Conservation (phyloP, 2,329 filamentous ascomycete species). For the Aspergillus fischeri region DNA sequence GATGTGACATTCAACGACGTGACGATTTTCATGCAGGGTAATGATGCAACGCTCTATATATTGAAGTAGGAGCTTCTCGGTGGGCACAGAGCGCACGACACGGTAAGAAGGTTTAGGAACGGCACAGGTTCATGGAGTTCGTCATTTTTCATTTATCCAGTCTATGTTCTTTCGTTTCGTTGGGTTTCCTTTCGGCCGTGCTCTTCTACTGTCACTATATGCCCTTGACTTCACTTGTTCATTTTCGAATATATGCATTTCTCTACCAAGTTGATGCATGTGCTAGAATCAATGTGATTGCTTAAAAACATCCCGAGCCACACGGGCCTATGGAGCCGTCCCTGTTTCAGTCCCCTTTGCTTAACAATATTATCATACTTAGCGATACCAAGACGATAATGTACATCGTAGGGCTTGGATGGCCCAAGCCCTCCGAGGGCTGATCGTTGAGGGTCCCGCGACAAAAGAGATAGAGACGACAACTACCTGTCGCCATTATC, state of each 20-base stretch:
- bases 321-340: background rate
- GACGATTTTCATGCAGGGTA: constrained; percentile 21
- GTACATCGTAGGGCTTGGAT: background rate
- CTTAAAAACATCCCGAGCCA: background rate
- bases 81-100: background rate
- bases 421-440: background rate
- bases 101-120: background rate
- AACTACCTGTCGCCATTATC: background rate
- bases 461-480: background rate
- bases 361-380: background rate
- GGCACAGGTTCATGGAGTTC: background rate
- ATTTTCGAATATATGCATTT: background rate
- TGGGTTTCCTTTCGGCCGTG: background rate
- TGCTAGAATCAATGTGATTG: background rate
- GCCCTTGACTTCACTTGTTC: background rate
- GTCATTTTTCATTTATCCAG: background rate
- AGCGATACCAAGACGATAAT: background rate
- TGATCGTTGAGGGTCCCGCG: background rate
- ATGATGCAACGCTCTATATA: constrained; percentile 18
- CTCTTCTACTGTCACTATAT: background rate
- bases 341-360: background rate
- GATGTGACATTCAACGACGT: constrained; percentile 30
- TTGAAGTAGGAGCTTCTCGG: background rate
- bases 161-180: background rate
- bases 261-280: background rate